Evolutionary conservation across 2,329 filamentous ascomycete genomes (phyloP).

Genomic region (Epichloe sylvatica): DNA sequence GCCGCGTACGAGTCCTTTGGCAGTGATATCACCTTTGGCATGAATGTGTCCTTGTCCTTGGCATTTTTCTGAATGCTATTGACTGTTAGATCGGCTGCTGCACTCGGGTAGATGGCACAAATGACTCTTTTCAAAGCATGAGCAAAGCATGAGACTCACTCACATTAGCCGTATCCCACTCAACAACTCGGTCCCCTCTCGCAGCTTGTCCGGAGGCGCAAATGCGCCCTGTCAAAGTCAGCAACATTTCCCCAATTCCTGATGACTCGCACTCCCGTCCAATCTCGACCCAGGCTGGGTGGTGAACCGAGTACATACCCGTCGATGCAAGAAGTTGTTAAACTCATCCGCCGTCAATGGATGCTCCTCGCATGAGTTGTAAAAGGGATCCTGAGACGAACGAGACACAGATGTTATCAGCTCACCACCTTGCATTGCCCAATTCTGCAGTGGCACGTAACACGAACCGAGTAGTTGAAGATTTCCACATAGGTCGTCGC

Average conservation of each 20-base stretch:
- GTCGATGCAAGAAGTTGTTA: constrained; percentile 38
- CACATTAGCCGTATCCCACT: constrained; percentile 43
- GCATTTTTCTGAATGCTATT: constrained; percentile 42
- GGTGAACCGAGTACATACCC: constrained; percentile 24
- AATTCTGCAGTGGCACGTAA: neutral
- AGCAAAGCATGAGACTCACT: constrained; percentile 13
- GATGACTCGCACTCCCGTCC: neutral
- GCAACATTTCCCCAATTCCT: neutral
- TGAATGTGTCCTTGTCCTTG: constrained; percentile 43
- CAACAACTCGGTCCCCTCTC: constrained; percentile 29
- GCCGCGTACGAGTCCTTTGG: constrained; percentile 33
- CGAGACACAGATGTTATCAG: neutral
- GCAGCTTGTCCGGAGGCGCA: constrained; percentile 27
- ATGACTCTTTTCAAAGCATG: too few species aligned
- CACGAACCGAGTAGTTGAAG: constrained; percentile 43
- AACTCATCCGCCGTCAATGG: constrained; percentile 40
- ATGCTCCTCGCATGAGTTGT: constrained; percentile 38
- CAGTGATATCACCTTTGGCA: constrained; percentile 39
- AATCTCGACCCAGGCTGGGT: neutral
- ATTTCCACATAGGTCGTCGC: constrained; percentile 43
- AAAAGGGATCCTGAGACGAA: constrained; percentile 29
- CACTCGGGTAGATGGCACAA: neutral
- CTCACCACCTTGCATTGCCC: too few species aligned
- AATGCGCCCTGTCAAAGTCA: constrained; percentile 36
- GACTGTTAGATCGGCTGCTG: neutral